Evolutionary conservation across 2,329 filamentous ascomycete species (phyloP), one percentile per base, ranked within the genome.

Genomic region (Neonectria sp.): DNA sequence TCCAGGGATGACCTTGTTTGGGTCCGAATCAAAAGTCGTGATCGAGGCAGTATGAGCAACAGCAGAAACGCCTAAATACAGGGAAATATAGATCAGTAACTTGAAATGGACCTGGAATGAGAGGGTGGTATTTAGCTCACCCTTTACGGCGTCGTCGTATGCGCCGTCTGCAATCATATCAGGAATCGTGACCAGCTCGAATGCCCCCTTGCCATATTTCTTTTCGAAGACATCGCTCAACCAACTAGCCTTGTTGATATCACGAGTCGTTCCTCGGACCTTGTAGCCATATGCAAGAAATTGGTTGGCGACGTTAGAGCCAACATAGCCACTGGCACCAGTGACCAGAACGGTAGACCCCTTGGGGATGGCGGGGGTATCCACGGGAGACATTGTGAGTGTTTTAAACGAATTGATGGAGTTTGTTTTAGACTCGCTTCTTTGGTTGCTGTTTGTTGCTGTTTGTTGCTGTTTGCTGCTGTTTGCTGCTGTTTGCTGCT

Each of bases 191-290:
- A 77, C 69, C 1, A 81, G 37, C 53, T 80, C 77, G 35, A 83
- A 79, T 9, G 65, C 68, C 24, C 76, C 79, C 0, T 52, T 27
- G 13, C 77, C 79, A 60, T 79, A 77, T n/a, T 73, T 72, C 35
- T 77, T 68, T n/a, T 76, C 76, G 31, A 79, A 78, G 6, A 75
- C 60, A 2, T 71, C 67, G 3, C 27, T 56, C 5, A 79, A 25
- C 77, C 79, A 81, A 6, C 72, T 64, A 52, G 71, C 75, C 64
- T 79, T 82, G 13, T 71, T 65, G 0, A 66, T 35, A 62, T 76
- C 71, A 7, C 83, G 82, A 17, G 80, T 79, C 1, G 82, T 83
- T 3, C 83, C 83, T 25, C 82, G 80, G 12, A 86, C 83, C 13
- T 76, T 76, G 69, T 81, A 84, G 15, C 83, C 83, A 1, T 71